Base-by-base conservation (phyloP, 306 rosid species). In the Pyrus betulifolia region DNA sequence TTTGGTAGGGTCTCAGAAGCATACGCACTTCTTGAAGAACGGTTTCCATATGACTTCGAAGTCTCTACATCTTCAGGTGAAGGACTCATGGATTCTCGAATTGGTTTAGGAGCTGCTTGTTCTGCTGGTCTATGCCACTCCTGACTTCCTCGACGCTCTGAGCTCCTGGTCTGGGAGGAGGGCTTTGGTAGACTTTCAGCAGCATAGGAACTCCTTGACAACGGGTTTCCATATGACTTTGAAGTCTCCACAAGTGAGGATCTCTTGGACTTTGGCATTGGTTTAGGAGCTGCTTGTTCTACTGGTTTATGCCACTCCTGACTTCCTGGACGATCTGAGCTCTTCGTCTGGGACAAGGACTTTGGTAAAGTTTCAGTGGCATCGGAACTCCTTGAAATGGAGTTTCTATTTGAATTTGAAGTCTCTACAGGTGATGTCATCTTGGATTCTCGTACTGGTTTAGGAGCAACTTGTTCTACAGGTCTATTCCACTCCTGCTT, bases 1-100 rank as follows among this genome's bases (percentile, higher is more conserved):
- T 60, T 84, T 46, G 74, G 73, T 74, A 31, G 74, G 54, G 79
- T 62, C 67, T 74, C 69, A 65, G 81, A 70, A 76, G 83, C 88
- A 75, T 76, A 4, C 54, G 78, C 86, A 84, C 66, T 81, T 62
- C 84, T 78, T 58, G 92, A 79, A 74, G 79, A 74, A n/a, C 89
- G 76, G 74, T 55, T 74, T 11, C 79, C 40, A 31, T 87, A 75
- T 78, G 86, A 57, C 67, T 31, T 17, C 8, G 67, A 58, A n/a
- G 35, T 8, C 55, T 28, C 54, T 31, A 18, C 42, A 33, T 28
- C 76, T 31, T 8, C 42, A 9, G 14, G 15, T 7, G 69, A 64
- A 7, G 54, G 38, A 54, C 62, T 72, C 67, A 15, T 58, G 76
- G 67, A 72, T 57, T 72, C 67, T 58, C 40, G 67, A 22, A 72